phyloP scores from a whole-genome alignment of 306 rosid species.

The Adenanthera pavonina region DNA sequence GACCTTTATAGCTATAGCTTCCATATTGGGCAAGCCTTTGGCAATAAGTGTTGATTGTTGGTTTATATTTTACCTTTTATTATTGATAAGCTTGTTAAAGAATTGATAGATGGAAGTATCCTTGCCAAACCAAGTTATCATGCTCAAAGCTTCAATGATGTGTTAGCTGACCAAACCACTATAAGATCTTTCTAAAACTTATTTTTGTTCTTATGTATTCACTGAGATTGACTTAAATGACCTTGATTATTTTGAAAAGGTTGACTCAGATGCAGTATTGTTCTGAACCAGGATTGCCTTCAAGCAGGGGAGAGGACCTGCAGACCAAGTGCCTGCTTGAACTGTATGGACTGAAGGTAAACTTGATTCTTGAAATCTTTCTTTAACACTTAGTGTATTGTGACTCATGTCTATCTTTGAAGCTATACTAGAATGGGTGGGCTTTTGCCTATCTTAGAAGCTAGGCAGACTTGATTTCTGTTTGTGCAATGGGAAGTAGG shows the following conservation, averaged over 20 bases:
- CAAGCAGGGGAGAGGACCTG: slow-evolving; percentile 93
- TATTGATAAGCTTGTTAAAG: not conserved
- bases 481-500: slow-evolving; percentile 20
- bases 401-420: slow-evolving; percentile 19
- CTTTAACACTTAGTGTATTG: slow-evolving; percentile 25
- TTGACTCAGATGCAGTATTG: slow-evolving; percentile 38
- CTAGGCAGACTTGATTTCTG: slow-evolving; percentile 22
- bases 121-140: slow-evolving; percentile 26
- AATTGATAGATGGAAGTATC: slow-evolving; percentile 7
- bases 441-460: slow-evolving; percentile 18
- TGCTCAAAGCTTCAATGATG: slow-evolving; percentile 27
- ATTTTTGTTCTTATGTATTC: slow-evolving; percentile 17
- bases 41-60: slow-evolving; percentile 18
- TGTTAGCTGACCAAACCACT: slow-evolving; percentile 28
- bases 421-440: slow-evolving; percentile 13
- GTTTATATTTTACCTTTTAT: slow-evolving; percentile 7
- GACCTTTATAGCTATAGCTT: slow-evolving; percentile 32
- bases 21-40: slow-evolving; percentile 27
- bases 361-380: slow-evolving; percentile 44
- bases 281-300: slow-evolving; percentile 83
- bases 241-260: slow-evolving; percentile 27
- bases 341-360: slow-evolving; percentile 95
- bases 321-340: slow-evolving; percentile 96
- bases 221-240: slow-evolving; percentile 3
- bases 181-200: slow-evolving; percentile 25